phyloP scores from a whole-genome alignment of 1,139 yeast species.

The Diutina sp. region DNA sequence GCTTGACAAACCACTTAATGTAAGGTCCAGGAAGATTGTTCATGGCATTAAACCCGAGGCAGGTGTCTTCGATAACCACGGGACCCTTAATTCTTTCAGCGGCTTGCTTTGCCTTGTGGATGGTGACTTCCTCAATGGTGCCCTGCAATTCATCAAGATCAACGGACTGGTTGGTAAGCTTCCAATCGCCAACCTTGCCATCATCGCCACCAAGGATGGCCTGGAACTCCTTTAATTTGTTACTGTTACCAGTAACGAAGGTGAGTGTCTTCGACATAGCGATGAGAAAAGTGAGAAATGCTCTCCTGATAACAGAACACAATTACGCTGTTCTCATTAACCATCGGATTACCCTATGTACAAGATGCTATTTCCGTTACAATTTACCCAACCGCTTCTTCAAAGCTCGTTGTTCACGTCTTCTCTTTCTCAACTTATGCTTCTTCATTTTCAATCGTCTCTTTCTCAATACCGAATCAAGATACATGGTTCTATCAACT shows the following conservation, averaged over 20 bases:
- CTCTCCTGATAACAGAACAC: neutral
- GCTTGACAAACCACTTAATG: slow-evolving; percentile 76
- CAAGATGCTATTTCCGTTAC: neutral
- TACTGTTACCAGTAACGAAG: slow-evolving; percentile 80
- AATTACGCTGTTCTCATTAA: neutral
- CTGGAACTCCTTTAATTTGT: slow-evolving; percentile 75
- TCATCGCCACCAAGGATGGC: slow-evolving; percentile 40
- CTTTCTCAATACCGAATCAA: slow-evolving; percentile 55
- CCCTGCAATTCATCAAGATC: slow-evolving; percentile 93
- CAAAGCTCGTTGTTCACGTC: slow-evolving; percentile 49
- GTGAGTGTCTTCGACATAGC: slow-evolving; percentile 21
- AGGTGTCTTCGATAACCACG: slow-evolving; percentile 91
- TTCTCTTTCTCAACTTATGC: slow-evolving; percentile 62
- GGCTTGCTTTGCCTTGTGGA: slow-evolving; percentile 70
- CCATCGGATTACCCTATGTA: neutral
- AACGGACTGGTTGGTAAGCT: slow-evolving; percentile 45
- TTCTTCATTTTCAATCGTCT: slow-evolving; percentile 64
- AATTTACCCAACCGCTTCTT: slow-evolving; percentile 42
- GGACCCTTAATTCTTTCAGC: slow-evolving; percentile 53
- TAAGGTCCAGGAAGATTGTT: slow-evolving; percentile 84
- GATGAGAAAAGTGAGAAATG: neutral
- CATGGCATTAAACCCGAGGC: slow-evolving; percentile 71
- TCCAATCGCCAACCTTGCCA: slow-evolving; percentile 34
- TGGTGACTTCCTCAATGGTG: slow-evolving; percentile 67
- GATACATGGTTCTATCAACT: slow-evolving; percentile 18